Evolutionary conservation across 305 asterid genomes (phyloP).

Genomic region (Fraxinus nigra): DNA sequence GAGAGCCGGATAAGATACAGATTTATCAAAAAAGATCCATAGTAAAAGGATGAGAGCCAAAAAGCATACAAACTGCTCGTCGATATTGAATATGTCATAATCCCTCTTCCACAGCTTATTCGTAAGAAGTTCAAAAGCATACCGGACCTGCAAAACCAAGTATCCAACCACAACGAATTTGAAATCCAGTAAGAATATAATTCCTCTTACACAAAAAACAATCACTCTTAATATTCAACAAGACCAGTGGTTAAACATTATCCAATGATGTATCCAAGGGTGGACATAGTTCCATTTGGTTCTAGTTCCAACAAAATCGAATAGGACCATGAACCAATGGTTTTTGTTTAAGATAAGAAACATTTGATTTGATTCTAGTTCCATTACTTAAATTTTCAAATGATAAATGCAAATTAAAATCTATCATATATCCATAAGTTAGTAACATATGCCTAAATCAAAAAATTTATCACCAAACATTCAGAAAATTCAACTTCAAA

Average conservation of each 20-base stretch:
- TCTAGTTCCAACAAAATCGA: no score
- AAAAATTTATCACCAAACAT: no score
- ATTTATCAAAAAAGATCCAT: constrained; percentile 13
- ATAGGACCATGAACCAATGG: no score
- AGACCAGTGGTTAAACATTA: background rate
- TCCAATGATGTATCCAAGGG: background rate
- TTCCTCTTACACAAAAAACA: constrained; percentile 5
- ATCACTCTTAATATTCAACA: constrained; percentile 1
- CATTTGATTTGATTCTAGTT: no score
- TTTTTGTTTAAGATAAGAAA: no score
- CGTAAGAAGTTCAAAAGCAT: constrained; percentile 87
- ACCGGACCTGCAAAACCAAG: constrained; percentile 66
- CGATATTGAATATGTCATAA: constrained; percentile 72
- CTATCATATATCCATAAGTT: no score
- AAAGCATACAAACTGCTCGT: constrained; percentile 69
- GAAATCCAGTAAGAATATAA: constrained; percentile 11
- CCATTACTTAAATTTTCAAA: no score
- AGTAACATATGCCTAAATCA: no score
- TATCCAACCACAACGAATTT: constrained; percentile 13
- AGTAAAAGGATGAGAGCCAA: constrained; percentile 18
- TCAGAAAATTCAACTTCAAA: no score
- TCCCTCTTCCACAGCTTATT: constrained; percentile 85
- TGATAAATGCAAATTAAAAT: no score
- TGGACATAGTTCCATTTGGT: no score
- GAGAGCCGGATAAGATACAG: background rate